Conservation (phyloP, 2,329 filamentous ascomycete species). For the Diaporthe vaccinii region DNA sequence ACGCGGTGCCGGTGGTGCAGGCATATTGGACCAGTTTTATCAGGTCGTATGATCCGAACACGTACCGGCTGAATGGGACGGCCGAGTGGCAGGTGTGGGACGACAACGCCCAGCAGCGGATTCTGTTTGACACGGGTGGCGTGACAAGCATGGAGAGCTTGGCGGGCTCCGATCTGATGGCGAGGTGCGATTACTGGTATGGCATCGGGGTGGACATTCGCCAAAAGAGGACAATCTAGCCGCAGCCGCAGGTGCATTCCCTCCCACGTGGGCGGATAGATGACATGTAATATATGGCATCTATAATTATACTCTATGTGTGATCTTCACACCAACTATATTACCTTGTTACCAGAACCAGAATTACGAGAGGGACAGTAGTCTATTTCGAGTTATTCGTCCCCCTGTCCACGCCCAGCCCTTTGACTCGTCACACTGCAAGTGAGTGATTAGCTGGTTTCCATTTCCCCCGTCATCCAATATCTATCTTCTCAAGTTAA, state of each 20-base stretch:
- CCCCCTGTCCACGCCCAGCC: background rate
- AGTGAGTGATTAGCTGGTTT: background rate
- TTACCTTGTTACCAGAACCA: background rate
- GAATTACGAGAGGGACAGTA: background rate
- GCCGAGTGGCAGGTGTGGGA: constrained; percentile 66
- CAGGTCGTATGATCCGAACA: constrained; percentile 74
- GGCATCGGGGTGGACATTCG: constrained; percentile 35
- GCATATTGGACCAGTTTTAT: constrained; percentile 84
- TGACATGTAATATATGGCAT: background rate
- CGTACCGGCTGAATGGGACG: constrained; percentile 56
- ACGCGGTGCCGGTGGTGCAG: constrained; percentile 72
- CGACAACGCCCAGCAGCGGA: constrained; percentile 48
- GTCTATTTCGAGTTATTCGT: background rate
- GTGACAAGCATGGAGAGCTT: constrained; percentile 44
- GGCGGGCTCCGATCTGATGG: constrained; percentile 39
- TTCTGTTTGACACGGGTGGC: constrained; percentile 57
- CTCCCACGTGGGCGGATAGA: background rate
- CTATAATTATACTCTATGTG: constrained; percentile 16
- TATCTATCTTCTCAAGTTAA: background rate
- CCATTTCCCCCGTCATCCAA: background rate
- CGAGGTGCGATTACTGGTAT: constrained; percentile 42
- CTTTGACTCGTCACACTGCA: background rate
- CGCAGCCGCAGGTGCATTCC: background rate
- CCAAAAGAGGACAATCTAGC: constrained; percentile 12
- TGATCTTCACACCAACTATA: background rate